Evolutionary conservation across 2,329 filamentous ascomycete genomes (phyloP), one percentile per base, ranked within the genome.

Genomic region (Colletotrichum higginsianum): DNA sequence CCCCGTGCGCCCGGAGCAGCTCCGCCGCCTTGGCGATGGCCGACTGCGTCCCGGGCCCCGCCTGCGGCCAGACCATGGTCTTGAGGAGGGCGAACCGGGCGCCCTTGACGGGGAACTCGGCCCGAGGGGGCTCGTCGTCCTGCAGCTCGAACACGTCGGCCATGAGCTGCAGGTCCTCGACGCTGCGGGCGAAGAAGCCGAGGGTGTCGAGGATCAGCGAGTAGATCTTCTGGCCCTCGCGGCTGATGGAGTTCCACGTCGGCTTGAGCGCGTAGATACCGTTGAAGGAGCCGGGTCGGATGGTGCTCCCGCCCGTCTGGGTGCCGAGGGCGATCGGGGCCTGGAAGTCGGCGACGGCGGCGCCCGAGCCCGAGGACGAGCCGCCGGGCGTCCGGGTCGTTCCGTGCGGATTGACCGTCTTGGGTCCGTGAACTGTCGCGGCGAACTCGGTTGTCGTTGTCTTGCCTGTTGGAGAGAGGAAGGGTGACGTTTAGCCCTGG

Each of bases 201-300:
- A 91, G 75, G 0, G 91, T 93, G 75, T 93, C 91, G 7, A 90
- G 82, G 1, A 85, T 88, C 1, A 89, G 79, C 0, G 89, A 88
- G 74, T 88, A 91, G 2, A 89, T 81, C 77, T 88, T 90, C 55
- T 87, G 83, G 0, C 91, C 91, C 76, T 93, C 91, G 0, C 89
- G 83, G 0, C 87, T 89, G 44, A 93, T 86, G 0, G 88, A 80
- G 66, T 87, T 88, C 89, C 89, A 92, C 0, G 90, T 93, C 2
- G 91, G 90, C 77, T 93, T 93, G 66, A 92, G 82, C 0, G 85
- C 90, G 67, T 90, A 93, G 5, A 90, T 83, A 7, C 91, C 91
- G 72, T 89, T 92, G 80, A 88, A 93, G 0, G 89, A 89, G 0
- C 84, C 91, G 0, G 91, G 91, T 0, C 91, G 86, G 55, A 93